Evolutionary conservation across 192 early-diverging fungal genomes (phyloP).

Genomic region (Umbelopsis isabellina): DNA sequence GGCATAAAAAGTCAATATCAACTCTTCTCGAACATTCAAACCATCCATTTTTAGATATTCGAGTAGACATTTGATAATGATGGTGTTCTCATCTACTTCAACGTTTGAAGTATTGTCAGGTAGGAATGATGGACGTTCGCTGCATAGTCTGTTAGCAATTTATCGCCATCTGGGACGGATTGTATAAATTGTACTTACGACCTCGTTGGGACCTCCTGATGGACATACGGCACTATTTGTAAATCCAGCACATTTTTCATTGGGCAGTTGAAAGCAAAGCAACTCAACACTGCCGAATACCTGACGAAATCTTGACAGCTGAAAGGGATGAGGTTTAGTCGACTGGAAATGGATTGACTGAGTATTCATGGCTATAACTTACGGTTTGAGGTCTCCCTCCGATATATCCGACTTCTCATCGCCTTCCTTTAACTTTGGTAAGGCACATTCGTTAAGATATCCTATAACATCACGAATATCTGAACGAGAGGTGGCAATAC

Average conservation of each 20-base stretch:
- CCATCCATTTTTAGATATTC: constrained; percentile 41
- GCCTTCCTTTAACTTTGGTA: background rate
- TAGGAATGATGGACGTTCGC: constrained; percentile 23
- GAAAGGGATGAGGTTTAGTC: background rate
- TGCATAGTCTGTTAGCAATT: background rate
- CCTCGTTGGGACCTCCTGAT: constrained; percentile 19
- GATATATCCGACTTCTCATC: background rate
- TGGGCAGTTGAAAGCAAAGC: constrained; percentile 48
- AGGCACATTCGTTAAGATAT: constrained; percentile 34
- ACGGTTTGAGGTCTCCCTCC: background rate
- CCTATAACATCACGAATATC: constrained; percentile 38
- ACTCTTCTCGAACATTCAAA: constrained; percentile 45
- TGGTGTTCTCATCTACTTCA: constrained; percentile 28
- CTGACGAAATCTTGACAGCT: constrained; percentile 46
- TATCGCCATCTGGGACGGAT: background rate
- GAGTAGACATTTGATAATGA: constrained; percentile 40
- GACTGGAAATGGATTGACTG: background rate
- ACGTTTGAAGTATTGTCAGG: constrained; percentile 28
- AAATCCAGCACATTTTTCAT: constrained; percentile 36
- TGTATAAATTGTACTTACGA: constrained; percentile 27
- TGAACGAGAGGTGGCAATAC: constrained; percentile 27
- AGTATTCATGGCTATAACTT: background rate
- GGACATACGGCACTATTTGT: constrained; percentile 40
- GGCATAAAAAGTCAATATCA: constrained; percentile 48
- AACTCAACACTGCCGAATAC: constrained; percentile 44